phyloP scores from a whole-genome alignment of 2,329 filamentous ascomycete species.

The Bipolaris bicolor region DNA sequence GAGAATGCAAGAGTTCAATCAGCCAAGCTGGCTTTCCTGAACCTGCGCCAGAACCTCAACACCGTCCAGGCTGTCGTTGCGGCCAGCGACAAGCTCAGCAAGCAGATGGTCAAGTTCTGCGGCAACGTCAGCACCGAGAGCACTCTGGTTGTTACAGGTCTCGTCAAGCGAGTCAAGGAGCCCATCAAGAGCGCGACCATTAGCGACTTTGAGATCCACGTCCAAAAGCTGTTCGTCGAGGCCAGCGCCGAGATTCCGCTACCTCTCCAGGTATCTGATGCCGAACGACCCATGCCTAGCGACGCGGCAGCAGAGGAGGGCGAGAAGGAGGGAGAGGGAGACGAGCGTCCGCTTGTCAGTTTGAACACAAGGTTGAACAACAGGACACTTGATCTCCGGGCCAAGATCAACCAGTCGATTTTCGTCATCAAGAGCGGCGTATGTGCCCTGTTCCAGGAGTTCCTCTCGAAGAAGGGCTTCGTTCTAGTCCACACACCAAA shows the following conservation, averaged over 20 bases:
- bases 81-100: conserved; percentile 67
- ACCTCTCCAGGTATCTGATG: conserved; percentile 64
- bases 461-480: conserved; percentile 76
- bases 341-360: conserved; percentile 71
- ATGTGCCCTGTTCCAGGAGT: conserved; percentile 75
- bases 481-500: conserved; percentile 88
- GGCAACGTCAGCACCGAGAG: conserved; percentile 77
- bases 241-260: conserved; percentile 66
- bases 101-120: conserved; percentile 95
- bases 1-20: conserved; percentile 88
- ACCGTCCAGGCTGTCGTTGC: conserved; percentile 82
- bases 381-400: conserved; percentile 88
- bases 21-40: conserved; percentile 89
- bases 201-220: conserved; percentile 81
- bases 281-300: conserved; percentile 56
- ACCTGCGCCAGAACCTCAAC: conserved; percentile 76
- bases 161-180: conserved; percentile 80
- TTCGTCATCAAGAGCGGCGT: conserved; percentile 73
- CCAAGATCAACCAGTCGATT: conserved; percentile 88
- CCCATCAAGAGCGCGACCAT: conserved; percentile 88
- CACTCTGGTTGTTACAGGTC: conserved; percentile 80
- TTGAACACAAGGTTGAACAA: conserved; percentile 89
- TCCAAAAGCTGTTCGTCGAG: conserved; percentile 82
- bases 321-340: conserved; percentile 59
- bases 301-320: conserved; percentile 56